Percentiles rank a stretch among this genome's conserved stretches.
These are phyloP conservation scores for Umbelopsis sp. DNA, from an alignment of 192 early-diverging fungal species.

Conservation along the genomic window DNA sequence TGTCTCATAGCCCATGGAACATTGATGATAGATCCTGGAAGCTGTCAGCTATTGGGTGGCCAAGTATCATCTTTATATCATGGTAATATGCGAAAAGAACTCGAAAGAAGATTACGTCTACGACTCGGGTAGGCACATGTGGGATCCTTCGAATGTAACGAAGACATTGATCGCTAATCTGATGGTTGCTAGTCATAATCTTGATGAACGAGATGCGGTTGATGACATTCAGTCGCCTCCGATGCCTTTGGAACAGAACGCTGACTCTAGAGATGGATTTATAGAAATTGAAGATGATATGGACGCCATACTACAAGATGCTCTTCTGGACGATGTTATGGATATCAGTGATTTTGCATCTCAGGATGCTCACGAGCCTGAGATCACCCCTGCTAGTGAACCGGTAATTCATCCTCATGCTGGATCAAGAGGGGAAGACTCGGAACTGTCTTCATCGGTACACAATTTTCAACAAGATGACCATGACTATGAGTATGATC, in stretches of 20 bases:
- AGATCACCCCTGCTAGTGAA: no score
- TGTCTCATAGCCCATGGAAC: background rate
- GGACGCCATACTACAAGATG: conserved; percentile 1
- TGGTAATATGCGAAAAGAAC: background rate
- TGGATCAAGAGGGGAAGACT: no score
- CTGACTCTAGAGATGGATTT: no score
- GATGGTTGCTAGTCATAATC: background rate
- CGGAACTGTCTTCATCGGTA: no score
- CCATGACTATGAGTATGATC: no score
- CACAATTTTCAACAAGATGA: no score
- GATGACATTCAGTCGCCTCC: background rate
- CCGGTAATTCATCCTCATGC: no score
- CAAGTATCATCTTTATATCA: background rate
- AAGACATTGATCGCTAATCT: no score
- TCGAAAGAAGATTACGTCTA: background rate
- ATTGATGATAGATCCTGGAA: background rate
- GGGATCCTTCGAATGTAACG: no score
- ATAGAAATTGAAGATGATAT: conserved; percentile 1
- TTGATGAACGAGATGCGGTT: background rate
- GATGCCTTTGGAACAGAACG: background rate
- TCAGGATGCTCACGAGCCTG: background rate
- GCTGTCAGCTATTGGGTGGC: background rate
- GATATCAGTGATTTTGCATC: background rate
- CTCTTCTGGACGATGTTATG: background rate
- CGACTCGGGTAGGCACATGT: background rate